Conservation (phyloP, 805 yeast species). For the Saccharomycopsis sp. region DNA sequence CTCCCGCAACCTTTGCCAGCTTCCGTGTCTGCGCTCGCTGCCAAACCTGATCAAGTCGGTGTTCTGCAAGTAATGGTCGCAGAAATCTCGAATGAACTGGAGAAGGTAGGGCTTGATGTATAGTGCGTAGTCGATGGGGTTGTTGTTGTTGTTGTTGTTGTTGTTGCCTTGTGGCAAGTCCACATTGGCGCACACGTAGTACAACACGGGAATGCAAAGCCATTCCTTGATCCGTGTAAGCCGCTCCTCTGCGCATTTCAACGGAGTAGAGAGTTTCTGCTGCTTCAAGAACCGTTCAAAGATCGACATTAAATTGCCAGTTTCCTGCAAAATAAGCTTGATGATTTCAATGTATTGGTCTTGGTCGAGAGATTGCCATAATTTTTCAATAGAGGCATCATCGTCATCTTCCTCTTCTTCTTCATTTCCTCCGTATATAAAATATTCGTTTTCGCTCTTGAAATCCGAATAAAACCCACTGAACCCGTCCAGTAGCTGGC, state of each 20-base stretch:
- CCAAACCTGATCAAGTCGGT: constrained; percentile 18
- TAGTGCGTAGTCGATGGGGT: constrained; percentile 9
- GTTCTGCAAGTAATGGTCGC: constrained; percentile 13
- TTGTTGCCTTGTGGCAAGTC: constrained; percentile 18
- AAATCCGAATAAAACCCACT: too few species aligned
- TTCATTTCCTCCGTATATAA: too few species aligned
- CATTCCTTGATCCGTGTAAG: constrained; percentile 18
- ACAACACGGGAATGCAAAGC: constrained; percentile 18
- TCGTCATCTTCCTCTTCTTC: not conserved
- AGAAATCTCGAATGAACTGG: constrained; percentile 13
- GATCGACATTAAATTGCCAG: constrained; percentile 16
- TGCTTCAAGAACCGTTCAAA: constrained; percentile 18
- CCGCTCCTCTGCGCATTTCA: constrained; percentile 20
- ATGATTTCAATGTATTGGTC: constrained; percentile 12
- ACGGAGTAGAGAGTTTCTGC: constrained; percentile 17
- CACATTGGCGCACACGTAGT: constrained; percentile 14
- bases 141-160: constrained; percentile 2
- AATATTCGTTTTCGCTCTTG: too few species aligned
- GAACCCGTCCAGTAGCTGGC: not conserved
- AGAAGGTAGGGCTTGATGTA: constrained; percentile 16
- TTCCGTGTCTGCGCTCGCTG: constrained; percentile 21
- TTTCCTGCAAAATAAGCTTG: constrained; percentile 17
- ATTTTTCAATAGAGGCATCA: constrained; percentile 8
- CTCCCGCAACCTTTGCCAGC: constrained; percentile 20
- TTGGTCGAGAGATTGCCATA: constrained; percentile 14